A percentile compares a stretch with the other conserved stretches of the same genome.
These are phyloP conservation scores for Scenedesmus sp. DNA, from an alignment of 163 green algal species.

Conservation along the genomic window DNA sequence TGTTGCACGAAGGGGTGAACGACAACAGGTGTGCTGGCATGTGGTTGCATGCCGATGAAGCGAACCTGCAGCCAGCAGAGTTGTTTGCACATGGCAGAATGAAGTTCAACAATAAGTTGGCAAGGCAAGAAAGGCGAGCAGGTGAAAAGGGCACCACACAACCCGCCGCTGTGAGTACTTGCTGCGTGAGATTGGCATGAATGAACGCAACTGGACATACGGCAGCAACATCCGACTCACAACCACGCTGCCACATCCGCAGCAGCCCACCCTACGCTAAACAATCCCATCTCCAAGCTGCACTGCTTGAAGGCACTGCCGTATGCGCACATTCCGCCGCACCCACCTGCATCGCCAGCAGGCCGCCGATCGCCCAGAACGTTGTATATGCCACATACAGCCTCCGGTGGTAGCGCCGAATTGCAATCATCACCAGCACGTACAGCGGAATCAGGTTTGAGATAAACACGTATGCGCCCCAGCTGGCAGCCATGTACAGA, in stretches of 20 bases:
- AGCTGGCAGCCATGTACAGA: constrained; percentile 94
- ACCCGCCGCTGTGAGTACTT: too few relatives aligned
- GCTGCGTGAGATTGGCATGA: too few relatives aligned
- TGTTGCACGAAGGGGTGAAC: neutral
- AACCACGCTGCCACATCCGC: too few relatives aligned
- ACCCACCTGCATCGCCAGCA: constrained; percentile 66
- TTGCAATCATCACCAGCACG: constrained; percentile 87
- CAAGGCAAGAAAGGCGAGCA: too few relatives aligned
- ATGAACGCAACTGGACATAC: too few relatives aligned
- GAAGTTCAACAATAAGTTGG: too few relatives aligned
- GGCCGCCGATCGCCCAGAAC: constrained; percentile 64
- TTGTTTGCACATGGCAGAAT: too few relatives aligned
- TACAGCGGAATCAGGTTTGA: constrained; percentile 96
- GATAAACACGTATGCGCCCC: constrained; percentile 96
- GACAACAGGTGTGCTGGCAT: neutral
- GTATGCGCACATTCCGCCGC: neutral
- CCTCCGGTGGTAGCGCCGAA: constrained; percentile 62
- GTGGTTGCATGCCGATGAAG: too few relatives aligned
- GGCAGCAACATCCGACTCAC: too few relatives aligned
- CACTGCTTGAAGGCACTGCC: neutral
- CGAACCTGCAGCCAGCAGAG: too few relatives aligned
- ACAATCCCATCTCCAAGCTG: neutral
- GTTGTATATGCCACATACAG: constrained; percentile 72
- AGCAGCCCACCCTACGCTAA: too few relatives aligned
- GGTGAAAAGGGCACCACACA: too few relatives aligned